Percentiles rank a stretch among this genome's conserved stretches.
Conservation (phyloP, 1,139 yeast genomes). For the Yamadazyma taylorii region DNA sequence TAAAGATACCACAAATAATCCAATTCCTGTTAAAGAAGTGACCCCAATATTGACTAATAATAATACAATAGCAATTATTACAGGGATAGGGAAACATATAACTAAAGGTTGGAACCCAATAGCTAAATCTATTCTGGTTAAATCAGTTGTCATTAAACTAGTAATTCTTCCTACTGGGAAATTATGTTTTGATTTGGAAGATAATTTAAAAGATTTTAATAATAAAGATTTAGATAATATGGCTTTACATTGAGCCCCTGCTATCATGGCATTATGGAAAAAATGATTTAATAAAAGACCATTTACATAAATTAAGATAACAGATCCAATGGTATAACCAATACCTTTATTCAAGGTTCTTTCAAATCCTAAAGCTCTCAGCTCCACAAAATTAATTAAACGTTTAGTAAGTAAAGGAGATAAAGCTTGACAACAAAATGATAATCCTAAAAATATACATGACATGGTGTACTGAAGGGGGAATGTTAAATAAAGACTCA, state of each 20-base stretch:
- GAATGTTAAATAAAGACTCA: constrained; percentile 40
- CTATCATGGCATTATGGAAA: constrained; percentile 45
- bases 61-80: constrained; percentile 39
- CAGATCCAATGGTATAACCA: constrained; percentile 44
- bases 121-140: constrained; percentile 48
- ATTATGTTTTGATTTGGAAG: constrained; percentile 32
- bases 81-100: constrained; percentile 47
- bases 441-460: constrained; percentile 34
- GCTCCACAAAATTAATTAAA: constrained; percentile 43
- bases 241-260: constrained; percentile 48
- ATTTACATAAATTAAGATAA: constrained; percentile 37
- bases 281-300: constrained; percentile 46
- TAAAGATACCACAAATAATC: constrained; percentile 41
- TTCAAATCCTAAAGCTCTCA: constrained; percentile 34
- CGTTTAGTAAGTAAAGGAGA: constrained; percentile 43
- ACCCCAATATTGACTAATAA: constrained; percentile 40
- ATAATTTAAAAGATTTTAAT: constrained; percentile 40
- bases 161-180: constrained; percentile 45
- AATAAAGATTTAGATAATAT: constrained; percentile 41
- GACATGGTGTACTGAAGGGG: constrained; percentile 36
- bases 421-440: constrained; percentile 40
- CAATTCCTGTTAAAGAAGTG: constrained; percentile 44
- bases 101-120: constrained; percentile 48
- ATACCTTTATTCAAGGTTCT: constrained; percentile 36
- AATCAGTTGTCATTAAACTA: constrained; percentile 46